Conservation (phyloP, 2,329 filamentous ascomycete species). For the Colletotrichum orbiculare region DNA sequence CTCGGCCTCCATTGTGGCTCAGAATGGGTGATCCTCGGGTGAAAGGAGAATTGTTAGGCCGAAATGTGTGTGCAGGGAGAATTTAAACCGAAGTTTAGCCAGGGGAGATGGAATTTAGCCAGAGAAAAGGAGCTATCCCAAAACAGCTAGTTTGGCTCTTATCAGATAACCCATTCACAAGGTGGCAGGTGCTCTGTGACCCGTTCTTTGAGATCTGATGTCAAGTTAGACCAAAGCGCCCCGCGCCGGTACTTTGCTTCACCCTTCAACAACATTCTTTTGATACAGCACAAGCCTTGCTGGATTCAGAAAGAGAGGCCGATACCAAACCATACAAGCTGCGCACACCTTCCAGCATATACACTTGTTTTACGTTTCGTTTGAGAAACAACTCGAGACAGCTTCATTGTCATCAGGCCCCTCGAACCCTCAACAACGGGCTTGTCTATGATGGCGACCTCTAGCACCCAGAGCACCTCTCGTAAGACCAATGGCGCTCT, state of each 20-base stretch:
- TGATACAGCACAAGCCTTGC: too few relatives aligned
- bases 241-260: slow-evolving; percentile 22
- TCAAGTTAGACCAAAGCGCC: slow-evolving; percentile 25
- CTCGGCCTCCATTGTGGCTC: slow-evolving; percentile 16
- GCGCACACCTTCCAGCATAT: too few relatives aligned
- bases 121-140: slow-evolving; percentile 20
- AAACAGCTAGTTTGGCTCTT: neutral
- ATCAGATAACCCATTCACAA: slow-evolving; percentile 29
- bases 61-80: neutral
- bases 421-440: slow-evolving; percentile 8
- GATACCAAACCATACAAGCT: too few relatives aligned
- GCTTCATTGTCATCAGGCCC: neutral
- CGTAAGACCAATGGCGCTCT: slow-evolving; percentile 64
- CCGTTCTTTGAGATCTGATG: slow-evolving; percentile 34
- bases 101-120: neutral
- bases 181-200: slow-evolving; percentile 19
- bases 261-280: slow-evolving; percentile 14
- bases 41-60: slow-evolving; percentile 18
- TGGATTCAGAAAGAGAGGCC: too few relatives aligned
- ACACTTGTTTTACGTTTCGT: too few relatives aligned
- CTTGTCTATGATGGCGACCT: slow-evolving; percentile 25
- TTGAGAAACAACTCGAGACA: too few relatives aligned
- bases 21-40: slow-evolving; percentile 31
- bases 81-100: slow-evolving; percentile 11
- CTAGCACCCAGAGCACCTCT: slow-evolving; percentile 26